Evolutionary conservation across 2,329 filamentous ascomycete genomes (phyloP).

Genomic region (Cladosporium cucumerinum): DNA sequence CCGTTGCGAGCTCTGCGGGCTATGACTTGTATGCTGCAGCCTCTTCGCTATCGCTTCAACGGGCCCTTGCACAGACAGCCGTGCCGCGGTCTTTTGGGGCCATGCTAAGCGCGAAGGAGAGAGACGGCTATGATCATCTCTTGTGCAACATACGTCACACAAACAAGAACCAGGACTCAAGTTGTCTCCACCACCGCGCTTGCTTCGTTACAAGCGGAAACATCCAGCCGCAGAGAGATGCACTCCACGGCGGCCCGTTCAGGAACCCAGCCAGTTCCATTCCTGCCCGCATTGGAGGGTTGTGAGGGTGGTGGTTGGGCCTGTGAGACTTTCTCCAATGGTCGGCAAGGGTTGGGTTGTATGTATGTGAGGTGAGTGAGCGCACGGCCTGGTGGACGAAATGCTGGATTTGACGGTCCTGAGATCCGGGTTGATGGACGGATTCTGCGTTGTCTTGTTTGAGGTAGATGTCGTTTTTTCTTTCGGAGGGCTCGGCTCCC

Average conservation of each 20-base stretch:
- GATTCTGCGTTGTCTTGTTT: background rate
- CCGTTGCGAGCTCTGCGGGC: background rate
- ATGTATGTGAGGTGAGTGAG: background rate
- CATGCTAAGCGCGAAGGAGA: background rate
- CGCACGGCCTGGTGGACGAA: background rate
- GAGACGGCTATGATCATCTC: background rate
- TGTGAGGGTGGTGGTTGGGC: background rate
- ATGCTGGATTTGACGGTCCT: slow-evolving; percentile 6
- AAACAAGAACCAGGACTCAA: background rate
- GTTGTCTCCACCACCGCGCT: background rate
- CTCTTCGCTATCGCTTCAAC: background rate
- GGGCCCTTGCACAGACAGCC: slow-evolving; percentile 4
- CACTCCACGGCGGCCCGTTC: slow-evolving; percentile 17
- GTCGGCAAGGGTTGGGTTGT: background rate
- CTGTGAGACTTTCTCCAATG: slow-evolving; percentile 6
- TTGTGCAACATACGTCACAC: slow-evolving; percentile 8
- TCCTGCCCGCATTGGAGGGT: slow-evolving; percentile 18
- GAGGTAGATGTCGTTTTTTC: background rate
- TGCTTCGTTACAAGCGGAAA: background rate
- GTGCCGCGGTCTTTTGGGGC: background rate
- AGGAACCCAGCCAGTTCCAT: slow-evolving; percentile 20
- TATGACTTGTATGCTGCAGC: slow-evolving; percentile 11
- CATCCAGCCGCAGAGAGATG: background rate
- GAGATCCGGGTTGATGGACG: background rate
- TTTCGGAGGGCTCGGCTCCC: background rate